These are phyloP conservation scores for Acer campestre DNA, from an alignment of 345 rosid species.

Conservation along the genomic window DNA sequence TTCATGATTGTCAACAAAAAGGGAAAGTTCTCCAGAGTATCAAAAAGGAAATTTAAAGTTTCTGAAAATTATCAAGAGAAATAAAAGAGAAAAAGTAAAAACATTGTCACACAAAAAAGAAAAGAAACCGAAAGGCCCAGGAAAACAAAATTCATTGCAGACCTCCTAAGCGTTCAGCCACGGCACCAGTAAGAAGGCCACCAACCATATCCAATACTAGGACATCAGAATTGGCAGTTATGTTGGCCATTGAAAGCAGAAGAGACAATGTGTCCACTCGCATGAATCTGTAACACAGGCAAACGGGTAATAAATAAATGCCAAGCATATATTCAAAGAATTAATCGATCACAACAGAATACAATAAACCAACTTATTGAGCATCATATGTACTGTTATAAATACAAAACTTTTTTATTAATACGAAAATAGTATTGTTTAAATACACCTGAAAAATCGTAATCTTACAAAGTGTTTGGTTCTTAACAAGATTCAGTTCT, in stretches of 20 bases:
- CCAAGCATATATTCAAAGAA: too few relatives aligned
- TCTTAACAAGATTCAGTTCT: background rate
- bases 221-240: constrained; percentile 72
- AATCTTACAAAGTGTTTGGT: constrained; percentile 1
- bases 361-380: background rate
- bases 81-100: too few relatives aligned
- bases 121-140: background rate
- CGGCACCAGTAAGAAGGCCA: constrained; percentile 93
- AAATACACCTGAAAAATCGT: background rate
- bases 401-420: background rate
- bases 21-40: too few relatives aligned
- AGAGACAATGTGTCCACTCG: constrained; percentile 83
- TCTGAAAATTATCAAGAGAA: too few relatives aligned
- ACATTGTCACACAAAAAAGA: too few relatives aligned
- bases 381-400: background rate
- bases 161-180: constrained; percentile 96
- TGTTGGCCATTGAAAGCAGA: constrained; percentile 85
- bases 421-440: background rate
- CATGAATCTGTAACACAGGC: constrained; percentile 53
- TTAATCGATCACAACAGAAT: background rate
- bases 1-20: background rate
- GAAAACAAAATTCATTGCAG: constrained; percentile 9
- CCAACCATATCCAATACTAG: constrained; percentile 91
- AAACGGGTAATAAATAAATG: constrained; percentile 8
- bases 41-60: background rate